phyloP scores from a whole-genome alignment of 192 early-diverging fungal genomes.

The Rhizophagus sp. region DNA sequence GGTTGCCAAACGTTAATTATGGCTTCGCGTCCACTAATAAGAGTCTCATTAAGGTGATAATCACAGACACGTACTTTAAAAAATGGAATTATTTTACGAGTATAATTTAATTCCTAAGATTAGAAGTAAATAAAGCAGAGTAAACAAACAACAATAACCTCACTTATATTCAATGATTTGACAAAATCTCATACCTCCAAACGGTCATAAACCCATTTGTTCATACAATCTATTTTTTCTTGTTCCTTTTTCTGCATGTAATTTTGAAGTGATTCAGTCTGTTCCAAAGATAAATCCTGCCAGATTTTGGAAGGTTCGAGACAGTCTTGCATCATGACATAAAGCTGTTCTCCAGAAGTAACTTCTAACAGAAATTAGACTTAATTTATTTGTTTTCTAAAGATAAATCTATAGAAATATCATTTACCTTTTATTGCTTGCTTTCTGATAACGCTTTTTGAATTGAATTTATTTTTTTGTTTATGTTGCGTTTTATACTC shows the following conservation, averaged over 20 bases:
- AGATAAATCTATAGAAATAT: neutral
- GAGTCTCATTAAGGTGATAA: slow-evolving; percentile 31
- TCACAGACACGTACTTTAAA: slow-evolving; percentile 54
- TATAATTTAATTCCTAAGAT: neutral
- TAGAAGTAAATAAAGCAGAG: neutral
- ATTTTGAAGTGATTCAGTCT: neutral
- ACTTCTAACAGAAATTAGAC: neutral
- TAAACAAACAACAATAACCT: neutral
- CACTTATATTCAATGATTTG: neutral
- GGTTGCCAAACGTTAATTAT: slow-evolving; percentile 52
- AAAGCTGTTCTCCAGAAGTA: slow-evolving; percentile 7
- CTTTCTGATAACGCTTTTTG: neutral
- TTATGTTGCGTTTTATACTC: neutral
- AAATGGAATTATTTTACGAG: slow-evolving; percentile 41
- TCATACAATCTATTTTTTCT: neutral
- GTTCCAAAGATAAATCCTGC: neutral
- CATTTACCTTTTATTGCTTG: neutral
- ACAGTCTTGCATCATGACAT: neutral
- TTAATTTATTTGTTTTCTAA: neutral
- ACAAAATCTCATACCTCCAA: neutral
- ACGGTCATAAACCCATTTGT: neutral
- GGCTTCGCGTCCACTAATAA: slow-evolving; percentile 30
- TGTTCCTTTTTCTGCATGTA: neutral
- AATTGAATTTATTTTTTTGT: neutral
- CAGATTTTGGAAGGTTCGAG: neutral